A percentile compares a stretch with the other conserved stretches of the same genome.
Conservation (phyloP, 345 rosid species). For the Ceriops decandra region DNA sequence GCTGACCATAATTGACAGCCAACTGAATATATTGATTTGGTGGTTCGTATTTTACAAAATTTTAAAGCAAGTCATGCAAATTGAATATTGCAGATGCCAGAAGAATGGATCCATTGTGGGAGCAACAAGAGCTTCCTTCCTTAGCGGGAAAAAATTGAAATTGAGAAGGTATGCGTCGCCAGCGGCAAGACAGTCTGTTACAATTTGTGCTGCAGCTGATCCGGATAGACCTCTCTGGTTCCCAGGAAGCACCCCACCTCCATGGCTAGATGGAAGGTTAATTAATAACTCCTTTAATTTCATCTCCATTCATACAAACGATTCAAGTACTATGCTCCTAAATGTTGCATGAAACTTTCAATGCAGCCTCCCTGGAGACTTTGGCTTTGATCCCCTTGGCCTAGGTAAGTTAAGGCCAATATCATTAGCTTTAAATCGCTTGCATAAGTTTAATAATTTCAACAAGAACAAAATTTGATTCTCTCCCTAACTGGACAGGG, state of each 20-base stretch:
- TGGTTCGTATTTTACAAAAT: too few relatives aligned
- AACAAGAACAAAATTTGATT: neutral
- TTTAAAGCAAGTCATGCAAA: slow-evolving; percentile 15
- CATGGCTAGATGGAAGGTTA: slow-evolving; percentile 89
- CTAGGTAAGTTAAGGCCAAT: slow-evolving; percentile 47
- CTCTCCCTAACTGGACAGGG: slow-evolving; percentile 34
- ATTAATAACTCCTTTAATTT: neutral
- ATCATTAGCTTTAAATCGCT: neutral
- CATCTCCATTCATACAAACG: neutral
- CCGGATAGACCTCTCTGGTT: slow-evolving; percentile 96
- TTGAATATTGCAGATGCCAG: slow-evolving; percentile 43
- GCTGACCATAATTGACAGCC: too few relatives aligned
- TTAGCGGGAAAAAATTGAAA: slow-evolving; percentile 68
- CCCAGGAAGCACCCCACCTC: slow-evolving; percentile 96
- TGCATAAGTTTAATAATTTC: neutral
- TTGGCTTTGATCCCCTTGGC: slow-evolving; percentile 92
- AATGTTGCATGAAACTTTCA: slow-evolving; percentile 4
- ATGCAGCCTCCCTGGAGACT: slow-evolving; percentile 91
- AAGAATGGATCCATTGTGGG: slow-evolving; percentile 48
- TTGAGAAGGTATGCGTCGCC: slow-evolving; percentile 33
- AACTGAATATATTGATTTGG: too few relatives aligned
- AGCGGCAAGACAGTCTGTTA: slow-evolving; percentile 32
- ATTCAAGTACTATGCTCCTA: neutral
- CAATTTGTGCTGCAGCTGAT: slow-evolving; percentile 56
- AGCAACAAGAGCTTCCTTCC: slow-evolving; percentile 55